Conservation (phyloP, 1,139 yeast genomes). For the Hanseniaspora sp. region DNA sequence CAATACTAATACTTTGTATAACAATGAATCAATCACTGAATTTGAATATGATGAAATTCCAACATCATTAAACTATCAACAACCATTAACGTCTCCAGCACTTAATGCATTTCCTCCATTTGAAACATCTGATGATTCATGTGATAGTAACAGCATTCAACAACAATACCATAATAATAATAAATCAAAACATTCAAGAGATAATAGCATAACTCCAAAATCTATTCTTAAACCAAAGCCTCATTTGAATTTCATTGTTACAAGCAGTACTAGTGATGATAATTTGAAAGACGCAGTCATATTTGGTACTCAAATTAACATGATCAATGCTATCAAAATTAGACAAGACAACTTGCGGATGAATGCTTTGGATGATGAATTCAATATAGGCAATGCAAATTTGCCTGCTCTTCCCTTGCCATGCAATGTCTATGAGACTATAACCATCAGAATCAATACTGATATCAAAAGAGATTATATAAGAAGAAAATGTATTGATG, state of each 20-base stretch:
- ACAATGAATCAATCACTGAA: neutral
- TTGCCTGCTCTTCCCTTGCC: constrained; percentile 14
- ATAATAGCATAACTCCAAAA: neutral
- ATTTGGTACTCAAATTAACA: constrained; percentile 16
- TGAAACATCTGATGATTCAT: neutral
- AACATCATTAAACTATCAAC: neutral
- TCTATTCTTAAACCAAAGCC: constrained; percentile 3
- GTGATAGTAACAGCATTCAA: neutral
- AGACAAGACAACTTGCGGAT: neutral
- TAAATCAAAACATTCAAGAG: neutral
- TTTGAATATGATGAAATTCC: neutral
- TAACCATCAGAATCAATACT: constrained; percentile 15
- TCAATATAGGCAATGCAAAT: neutral
- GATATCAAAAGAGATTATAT: constrained; percentile 14
- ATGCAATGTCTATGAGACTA: constrained; percentile 12
- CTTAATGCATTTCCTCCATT: neutral
- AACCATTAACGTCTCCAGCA: neutral
- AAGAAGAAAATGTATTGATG: constrained; percentile 13
- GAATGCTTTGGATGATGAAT: neutral
- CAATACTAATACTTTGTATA: neutral
- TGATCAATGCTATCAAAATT: constrained; percentile 9
- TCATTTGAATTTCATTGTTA: constrained; percentile 11
- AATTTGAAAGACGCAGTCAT: constrained; percentile 15
- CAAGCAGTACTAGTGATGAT: neutral
- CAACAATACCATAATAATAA: neutral